Conservation (phyloP, 257 asterid species). For the Solanum raphanifolium region DNA sequence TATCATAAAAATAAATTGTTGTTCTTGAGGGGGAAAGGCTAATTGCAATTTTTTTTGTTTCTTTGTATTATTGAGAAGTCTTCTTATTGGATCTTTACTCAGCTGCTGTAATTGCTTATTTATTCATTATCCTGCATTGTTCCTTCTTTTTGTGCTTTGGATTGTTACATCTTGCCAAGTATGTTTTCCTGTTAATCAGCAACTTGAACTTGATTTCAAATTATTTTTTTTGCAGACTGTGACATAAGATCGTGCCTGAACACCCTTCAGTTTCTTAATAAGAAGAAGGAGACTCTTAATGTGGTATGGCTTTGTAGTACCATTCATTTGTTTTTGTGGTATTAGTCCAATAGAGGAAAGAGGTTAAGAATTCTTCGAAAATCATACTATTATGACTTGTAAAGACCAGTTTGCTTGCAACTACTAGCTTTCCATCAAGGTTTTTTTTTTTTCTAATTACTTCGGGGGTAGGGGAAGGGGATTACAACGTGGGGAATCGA, state of each 20-base stretch:
- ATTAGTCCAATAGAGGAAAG: not conserved
- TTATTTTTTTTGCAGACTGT: conserved; percentile 42
- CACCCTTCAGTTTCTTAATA: conserved; percentile 94
- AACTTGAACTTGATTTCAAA: not conserved
- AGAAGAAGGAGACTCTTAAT: conserved; percentile 68
- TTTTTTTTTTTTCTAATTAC: not conserved
- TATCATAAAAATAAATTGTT: not conserved
- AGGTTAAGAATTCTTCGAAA: not conserved
- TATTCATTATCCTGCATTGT: not conserved
- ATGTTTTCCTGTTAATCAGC: not conserved
- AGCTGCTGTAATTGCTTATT: not conserved
- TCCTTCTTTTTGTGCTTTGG: not conserved
- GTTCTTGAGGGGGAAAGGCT: not conserved
- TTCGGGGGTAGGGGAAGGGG: not conserved
- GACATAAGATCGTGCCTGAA: conserved; percentile 93
- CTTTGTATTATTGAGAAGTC: not conserved
- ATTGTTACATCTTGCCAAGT: not conserved
- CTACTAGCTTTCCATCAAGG: not conserved
- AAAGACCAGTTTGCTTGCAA: not conserved
- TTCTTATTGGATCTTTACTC: not conserved
- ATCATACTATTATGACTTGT: not conserved
- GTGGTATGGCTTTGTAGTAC: conserved; percentile 38
- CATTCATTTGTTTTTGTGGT: not conserved
- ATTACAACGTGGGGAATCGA: not conserved
- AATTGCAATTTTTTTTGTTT: not conserved